These are phyloP conservation scores for Hypsizygus ulmarius DNA, from an alignment of 1,284 basidiomycete genomes.

Conservation along the genomic window DNA sequence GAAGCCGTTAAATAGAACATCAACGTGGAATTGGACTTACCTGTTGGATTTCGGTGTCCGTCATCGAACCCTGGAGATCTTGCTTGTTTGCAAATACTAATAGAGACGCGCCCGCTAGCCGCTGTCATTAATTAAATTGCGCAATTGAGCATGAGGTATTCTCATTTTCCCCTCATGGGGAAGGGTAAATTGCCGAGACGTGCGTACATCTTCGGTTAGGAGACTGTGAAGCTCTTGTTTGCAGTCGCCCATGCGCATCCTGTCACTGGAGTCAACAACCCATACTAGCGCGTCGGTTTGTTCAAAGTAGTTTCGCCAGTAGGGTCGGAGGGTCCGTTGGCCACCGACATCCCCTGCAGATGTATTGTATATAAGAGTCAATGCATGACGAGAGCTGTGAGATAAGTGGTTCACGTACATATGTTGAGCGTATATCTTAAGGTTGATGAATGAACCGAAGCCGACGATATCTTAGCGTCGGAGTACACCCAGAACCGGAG, in stretches of 20 bases:
- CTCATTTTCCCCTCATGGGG: not conserved
- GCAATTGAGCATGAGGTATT: not conserved
- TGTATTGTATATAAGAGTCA: conserved; percentile 17
- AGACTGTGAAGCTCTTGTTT: conserved; percentile 83
- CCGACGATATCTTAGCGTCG: not conserved
- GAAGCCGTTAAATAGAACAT: conserved; percentile 8
- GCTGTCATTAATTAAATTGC: conserved; percentile 42
- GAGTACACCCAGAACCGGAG: conserved; percentile 22
- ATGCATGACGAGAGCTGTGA: conserved; percentile 4
- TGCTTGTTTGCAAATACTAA: conserved; percentile 99
- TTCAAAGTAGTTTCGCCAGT: conserved; percentile 99
- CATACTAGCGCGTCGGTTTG: conserved; percentile 97
- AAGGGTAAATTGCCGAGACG: conserved; percentile 12
- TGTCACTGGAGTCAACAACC: conserved; percentile 96
- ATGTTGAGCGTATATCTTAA: conserved; percentile 89
- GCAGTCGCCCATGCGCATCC: conserved; percentile 87
- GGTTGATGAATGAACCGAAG: conserved; percentile 4
- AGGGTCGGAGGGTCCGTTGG: conserved; percentile 91
- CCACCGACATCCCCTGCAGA: conserved; percentile 94
- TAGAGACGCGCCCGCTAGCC: conserved; percentile 90
- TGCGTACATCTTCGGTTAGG: conserved; percentile 85
- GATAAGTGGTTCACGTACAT: conserved; percentile 52
- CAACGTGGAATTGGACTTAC: conserved; percentile 44
- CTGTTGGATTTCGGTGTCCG: conserved; percentile 77
- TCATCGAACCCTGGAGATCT: conserved; percentile 88